Percentiles rank a stretch among this genome's conserved stretches.
Conservation (phyloP, 2,329 filamentous ascomycete species). For the Paecilomyces sp. region DNA sequence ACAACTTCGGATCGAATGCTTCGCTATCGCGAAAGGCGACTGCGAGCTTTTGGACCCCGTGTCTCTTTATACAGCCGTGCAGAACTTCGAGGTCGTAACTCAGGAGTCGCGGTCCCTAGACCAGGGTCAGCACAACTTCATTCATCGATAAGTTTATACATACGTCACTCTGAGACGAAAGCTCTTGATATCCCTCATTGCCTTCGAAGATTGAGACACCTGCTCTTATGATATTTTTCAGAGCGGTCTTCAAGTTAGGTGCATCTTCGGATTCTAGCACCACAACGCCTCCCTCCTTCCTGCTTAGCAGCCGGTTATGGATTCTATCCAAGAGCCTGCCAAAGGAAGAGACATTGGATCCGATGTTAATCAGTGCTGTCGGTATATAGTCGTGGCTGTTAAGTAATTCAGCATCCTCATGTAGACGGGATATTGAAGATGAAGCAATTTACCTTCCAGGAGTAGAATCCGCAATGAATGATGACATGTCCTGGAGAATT, state of each 20-base stretch:
- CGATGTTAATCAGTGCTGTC: conserved; percentile 35
- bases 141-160: conserved; percentile 1
- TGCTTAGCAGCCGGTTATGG: conserved; percentile 23
- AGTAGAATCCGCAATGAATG: conserved; percentile 29
- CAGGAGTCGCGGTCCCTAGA: conserved; percentile 33
- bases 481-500: conserved; percentile 29
- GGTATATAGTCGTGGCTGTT: conserved; percentile 35
- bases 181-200: conserved; percentile 31
- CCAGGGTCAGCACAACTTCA: not conserved
- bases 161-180: conserved; percentile 33
- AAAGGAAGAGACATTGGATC: conserved; percentile 37
- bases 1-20: conserved; percentile 37
- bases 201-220: conserved; percentile 32
- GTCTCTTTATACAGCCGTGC: conserved; percentile 32
- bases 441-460: conserved; percentile 24
- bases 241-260: conserved; percentile 37
- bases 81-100: conserved; percentile 41
- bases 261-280: conserved; percentile 38
- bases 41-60: conserved; percentile 30
- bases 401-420: conserved; percentile 8
- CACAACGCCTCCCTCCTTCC: conserved; percentile 29
- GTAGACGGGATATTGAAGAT: not conserved
- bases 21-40: conserved; percentile 41
- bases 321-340: conserved; percentile 30
- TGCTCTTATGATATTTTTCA: conserved; percentile 40